Conservation (phyloP, 2,329 filamentous ascomycete species). For the Achaetomium macrosporum region DNA sequence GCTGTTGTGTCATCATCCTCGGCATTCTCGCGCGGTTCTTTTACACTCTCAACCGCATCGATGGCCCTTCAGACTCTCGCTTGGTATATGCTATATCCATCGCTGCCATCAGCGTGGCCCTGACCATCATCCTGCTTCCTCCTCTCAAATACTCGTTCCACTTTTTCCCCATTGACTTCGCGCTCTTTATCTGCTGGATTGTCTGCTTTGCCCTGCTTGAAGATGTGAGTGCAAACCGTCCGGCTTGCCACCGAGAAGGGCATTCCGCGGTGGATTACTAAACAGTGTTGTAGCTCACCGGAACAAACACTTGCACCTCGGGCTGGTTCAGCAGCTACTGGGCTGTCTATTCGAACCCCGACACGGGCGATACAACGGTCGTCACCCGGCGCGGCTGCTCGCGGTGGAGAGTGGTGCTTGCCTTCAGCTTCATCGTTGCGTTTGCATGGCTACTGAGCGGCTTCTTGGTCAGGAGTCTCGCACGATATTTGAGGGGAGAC, state of each 20-base stretch:
- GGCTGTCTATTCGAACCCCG: neutral
- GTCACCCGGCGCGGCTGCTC: neutral
- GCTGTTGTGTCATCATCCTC: constrained; percentile 3
- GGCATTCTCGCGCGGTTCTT: constrained; percentile 6
- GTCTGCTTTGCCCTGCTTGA: constrained; percentile 8
- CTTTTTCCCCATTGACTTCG: constrained; percentile 5
- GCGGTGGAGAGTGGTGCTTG: constrained; percentile 5
- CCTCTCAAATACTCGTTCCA: constrained; percentile 6
- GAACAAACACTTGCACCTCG: neutral
- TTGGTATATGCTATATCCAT: constrained; percentile 6
- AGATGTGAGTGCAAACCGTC: constrained; percentile 3
- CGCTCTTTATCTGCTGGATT: constrained; percentile 9
- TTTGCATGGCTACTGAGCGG: constrained; percentile 5
- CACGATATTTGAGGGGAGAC: neutral
- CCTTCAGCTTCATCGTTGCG: constrained; percentile 6
- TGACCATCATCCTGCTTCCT: constrained; percentile 1
- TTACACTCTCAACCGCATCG: neutral
- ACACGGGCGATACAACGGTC: neutral
- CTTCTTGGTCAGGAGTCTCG: constrained; percentile 3
- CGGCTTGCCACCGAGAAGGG: too few relatives aligned
- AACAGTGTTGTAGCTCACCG: constrained; percentile 1
- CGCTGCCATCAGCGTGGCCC: constrained; percentile 3
- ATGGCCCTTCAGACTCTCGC: neutral
- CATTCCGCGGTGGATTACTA: neutral
- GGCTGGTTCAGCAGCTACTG: constrained; percentile 2